Evolutionary conservation across 768 basidiomycete genomes (phyloP), one percentile per base, ranked within the genome.

Genomic region (Suillus occidentalis): DNA sequence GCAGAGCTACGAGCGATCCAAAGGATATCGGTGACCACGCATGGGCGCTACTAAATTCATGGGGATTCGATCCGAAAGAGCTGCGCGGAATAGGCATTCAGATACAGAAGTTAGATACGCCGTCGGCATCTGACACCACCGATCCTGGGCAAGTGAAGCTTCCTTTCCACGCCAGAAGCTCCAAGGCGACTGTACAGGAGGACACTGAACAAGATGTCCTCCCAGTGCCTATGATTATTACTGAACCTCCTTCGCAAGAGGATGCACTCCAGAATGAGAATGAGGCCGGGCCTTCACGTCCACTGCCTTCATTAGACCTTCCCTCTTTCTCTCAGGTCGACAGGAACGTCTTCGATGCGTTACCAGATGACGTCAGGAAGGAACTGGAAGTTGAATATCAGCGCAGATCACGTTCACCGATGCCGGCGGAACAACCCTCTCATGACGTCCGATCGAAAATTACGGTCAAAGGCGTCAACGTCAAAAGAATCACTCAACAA

Each of bases 31-130:
- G 88, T 0, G 83, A 88, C 31, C 87, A 89, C 66, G 90, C 93
- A 7, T 92, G 90, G 86, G 83, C 85, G 65, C 76, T 97, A 18
- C 80, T 97, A 37, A 81, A 85, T 69, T 83, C 85, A 1, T 88
- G 95, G 74, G 80, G 84, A 43, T 90, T 97, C 59, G 91, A 94
- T 67, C 88, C 95, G 0, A 85, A 81, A 65, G 97, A 98, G 67
- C 79, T 99, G n/a, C 84, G 97, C 25, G 97, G 97, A 1, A 85
- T 99, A 63, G 95, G 93, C 0, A 89, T 99, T 9, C 94, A 96
- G 70, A 86, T 98, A 14, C 89, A 91, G 71, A 98, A 95, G 73
- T 82, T 99, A 6, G 94, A 97, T 76, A 79, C 82, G 8, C 70
- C 73, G 18, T 76, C 77, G 1, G 78, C 73, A 2, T 63, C 70